A percentile compares a stretch with the other conserved stretches of the same genome.
Conservation (phyloP, 108 stramenopile genomes). For the Pseudonitzschia delicatissima region DNA sequence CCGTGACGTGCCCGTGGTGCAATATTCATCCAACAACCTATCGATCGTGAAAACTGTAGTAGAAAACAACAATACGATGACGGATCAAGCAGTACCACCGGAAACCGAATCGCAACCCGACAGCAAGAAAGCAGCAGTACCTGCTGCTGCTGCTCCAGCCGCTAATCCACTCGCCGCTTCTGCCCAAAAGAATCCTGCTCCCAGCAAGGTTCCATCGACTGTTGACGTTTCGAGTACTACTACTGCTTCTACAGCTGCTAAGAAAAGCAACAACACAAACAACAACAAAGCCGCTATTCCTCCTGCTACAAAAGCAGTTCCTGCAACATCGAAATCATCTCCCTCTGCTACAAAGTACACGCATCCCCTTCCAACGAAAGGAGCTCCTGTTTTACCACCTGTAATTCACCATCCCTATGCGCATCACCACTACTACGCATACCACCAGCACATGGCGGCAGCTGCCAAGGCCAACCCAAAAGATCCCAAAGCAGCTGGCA, state of each 20-base stretch:
- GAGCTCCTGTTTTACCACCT: constrained; percentile 4
- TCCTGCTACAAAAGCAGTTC: background rate
- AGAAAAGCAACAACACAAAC: background rate
- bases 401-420: constrained; percentile 8
- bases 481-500: background rate
- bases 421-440: constrained; percentile 13
- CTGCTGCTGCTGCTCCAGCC: background rate
- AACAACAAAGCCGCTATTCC: background rate
- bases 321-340: background rate
- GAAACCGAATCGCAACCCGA: background rate
- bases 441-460: constrained; percentile 4
- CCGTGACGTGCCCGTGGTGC: too few relatives aligned
- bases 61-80: background rate
- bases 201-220: too few relatives aligned
- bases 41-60: too few relatives aligned
- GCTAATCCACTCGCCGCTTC: background rate
- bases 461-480: constrained; percentile 5
- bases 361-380: background rate
- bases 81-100: background rate
- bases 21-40: too few relatives aligned
- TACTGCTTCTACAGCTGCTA: too few relatives aligned
- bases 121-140: background rate
- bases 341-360: background rate
- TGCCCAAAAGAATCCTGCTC: too few relatives aligned
- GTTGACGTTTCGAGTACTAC: background rate